Conservation (phyloP, 352 stramenopile genomes). For the Globisporangium middletonii region DNA sequence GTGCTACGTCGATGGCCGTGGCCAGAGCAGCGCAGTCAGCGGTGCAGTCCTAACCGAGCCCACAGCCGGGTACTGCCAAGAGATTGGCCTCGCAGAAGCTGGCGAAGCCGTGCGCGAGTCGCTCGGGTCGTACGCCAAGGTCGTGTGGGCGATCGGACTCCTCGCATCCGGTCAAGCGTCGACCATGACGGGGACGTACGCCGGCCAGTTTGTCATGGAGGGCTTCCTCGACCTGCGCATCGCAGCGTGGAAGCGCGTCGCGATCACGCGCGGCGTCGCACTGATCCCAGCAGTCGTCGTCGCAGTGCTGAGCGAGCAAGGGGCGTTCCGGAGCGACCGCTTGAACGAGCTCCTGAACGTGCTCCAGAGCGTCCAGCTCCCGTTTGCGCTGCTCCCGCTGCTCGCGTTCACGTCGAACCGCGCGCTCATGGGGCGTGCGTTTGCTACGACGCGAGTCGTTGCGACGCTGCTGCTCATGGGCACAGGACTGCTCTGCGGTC, state of each 20-base stretch:
- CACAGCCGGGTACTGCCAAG: conserved; percentile 63
- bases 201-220: conserved; percentile 93
- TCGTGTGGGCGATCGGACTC: conserved; percentile 88
- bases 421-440: conserved; percentile 57
- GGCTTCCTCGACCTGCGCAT: conserved; percentile 88
- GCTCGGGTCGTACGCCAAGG: conserved; percentile 50
- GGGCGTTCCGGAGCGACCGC: conserved; percentile 46
- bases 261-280: conserved; percentile 81
- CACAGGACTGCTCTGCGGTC: conserved; percentile 41
- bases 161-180: conserved; percentile 87
- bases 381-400: conserved; percentile 81
- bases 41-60: conserved; percentile 2
- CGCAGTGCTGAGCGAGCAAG: conserved; percentile 52
- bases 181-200: conserved; percentile 93
- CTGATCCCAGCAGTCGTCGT: conserved; percentile 76
- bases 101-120: conserved; percentile 55
- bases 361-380: conserved; percentile 83
- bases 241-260: conserved; percentile 74
- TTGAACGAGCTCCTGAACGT: conserved; percentile 85
- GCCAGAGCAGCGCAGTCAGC: background rate
- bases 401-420: conserved; percentile 62
- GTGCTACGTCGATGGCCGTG: conserved; percentile 44
- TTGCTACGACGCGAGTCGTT: conserved; percentile 29
- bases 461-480: conserved; percentile 29
- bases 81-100: conserved; percentile 70